Conservation (phyloP, 2,329 filamentous ascomycete species). For the Cordyceps fumosorosea region DNA sequence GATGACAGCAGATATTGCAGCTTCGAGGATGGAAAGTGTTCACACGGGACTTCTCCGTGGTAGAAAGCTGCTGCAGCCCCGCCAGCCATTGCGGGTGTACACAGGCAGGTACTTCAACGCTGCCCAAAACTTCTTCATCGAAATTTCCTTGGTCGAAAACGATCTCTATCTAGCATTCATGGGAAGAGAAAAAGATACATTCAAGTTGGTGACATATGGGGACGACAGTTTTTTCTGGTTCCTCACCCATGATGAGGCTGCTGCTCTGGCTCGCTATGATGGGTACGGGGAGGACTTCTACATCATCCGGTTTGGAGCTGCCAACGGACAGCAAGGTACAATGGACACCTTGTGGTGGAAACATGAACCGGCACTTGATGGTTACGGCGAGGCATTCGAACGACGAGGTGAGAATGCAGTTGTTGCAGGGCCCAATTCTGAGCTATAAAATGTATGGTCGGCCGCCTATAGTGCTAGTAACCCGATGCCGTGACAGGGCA, state of each 20-base stretch:
- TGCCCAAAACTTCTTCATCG: not conserved
- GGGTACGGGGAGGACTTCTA: not conserved
- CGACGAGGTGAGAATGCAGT: not conserved
- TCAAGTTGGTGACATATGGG: not conserved
- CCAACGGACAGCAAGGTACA: not conserved
- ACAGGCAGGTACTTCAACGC: not conserved
- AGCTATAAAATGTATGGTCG: not conserved
- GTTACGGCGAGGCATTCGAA: not conserved
- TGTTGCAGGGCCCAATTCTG: not conserved
- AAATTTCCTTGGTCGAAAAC: not conserved
- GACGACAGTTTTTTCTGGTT: not conserved
- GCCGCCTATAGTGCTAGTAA: no score
- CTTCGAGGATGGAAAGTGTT: not conserved
- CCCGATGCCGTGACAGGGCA: no score
- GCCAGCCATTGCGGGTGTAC: not conserved
- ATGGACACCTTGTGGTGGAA: not conserved
- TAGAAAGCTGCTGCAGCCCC: not conserved
- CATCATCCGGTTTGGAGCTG: not conserved
- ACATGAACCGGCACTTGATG: not conserved
- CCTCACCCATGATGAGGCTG: not conserved
- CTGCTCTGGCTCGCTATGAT: not conserved
- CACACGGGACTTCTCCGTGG: not conserved
- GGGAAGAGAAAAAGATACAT: not conserved
- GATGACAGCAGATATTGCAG: not conserved
- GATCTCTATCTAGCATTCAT: not conserved